Base-by-base conservation (phyloP, 768 basidiomycete species). In the Boletus eberwhitei region DNA sequence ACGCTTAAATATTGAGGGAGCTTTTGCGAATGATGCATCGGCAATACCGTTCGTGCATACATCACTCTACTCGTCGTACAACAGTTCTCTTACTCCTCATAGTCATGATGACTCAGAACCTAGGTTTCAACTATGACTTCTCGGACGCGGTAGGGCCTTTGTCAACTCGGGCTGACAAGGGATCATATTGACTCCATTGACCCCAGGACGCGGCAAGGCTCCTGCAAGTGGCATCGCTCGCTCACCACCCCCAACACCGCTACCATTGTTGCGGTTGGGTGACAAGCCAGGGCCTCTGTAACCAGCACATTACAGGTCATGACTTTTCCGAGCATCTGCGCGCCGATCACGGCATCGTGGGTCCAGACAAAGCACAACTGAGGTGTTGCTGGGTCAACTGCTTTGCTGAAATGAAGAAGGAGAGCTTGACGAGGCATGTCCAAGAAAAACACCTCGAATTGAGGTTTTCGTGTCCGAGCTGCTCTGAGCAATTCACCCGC, bases 391-490 rank as follows among this genome's bases (percentile, higher is more conserved):
- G 69, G 69, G 4, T 9, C 19, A 43, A 36, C 11, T 72, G 69
- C 29, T 21, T 3, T 4, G 0, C 26, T 11, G 48, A 42, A 0
- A 64, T 72, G 66, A 72, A 56, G 22, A 70, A 48, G 38, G 68
- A 70, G 53, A 68, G 70, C 21, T 26, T 70, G 14, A 31, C 52
- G 31, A 58, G 70, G 16, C 69, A 72, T 17, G 43, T 70, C 17
- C 59, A 59, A 24, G 69, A 70, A 38, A 55, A 26, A 31, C 69
- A 70, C 22, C 58, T 70, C 19, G 53, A 55, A 44, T 36, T 44
- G 24, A 61, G n/a, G 39, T 51, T 58, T 31, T 0, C 8, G 4
- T 71, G 68, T 47, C 42, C 56, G 8, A 16, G 41, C 17, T 72
- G 69, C 31, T 2, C 24, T 5, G 62, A 64, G 16, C 46, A 35